phyloP scores from a whole-genome alignment of 2,329 filamentous ascomycete species.

The Colletotrichum aenigma region DNA sequence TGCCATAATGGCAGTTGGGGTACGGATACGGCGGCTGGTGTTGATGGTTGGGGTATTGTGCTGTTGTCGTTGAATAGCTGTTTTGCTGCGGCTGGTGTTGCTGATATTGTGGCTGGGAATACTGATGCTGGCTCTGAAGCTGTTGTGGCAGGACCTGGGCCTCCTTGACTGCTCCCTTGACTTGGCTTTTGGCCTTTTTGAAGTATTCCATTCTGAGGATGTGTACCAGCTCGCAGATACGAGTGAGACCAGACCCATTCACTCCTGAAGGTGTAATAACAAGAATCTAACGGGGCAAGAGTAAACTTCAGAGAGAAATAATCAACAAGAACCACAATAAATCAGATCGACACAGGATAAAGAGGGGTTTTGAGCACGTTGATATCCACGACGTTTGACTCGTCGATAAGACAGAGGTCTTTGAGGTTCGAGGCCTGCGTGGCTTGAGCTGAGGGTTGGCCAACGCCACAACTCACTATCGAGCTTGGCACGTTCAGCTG shows the following conservation, averaged over 20 bases:
- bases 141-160: background rate
- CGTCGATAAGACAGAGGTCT: background rate
- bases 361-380: background rate
- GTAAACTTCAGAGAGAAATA: background rate
- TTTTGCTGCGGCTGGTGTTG: background rate
- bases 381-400: background rate
- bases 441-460: background rate
- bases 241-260: background rate
- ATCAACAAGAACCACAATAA: background rate
- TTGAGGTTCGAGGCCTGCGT: background rate
- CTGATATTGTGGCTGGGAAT: background rate
- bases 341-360: background rate
- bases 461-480: background rate
- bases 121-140: background rate
- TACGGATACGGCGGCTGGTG: rapidly evolving
- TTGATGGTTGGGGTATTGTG: background rate
- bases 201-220: background rate
- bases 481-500: background rate
- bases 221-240: background rate
- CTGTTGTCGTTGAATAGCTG: background rate
- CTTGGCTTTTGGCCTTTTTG: background rate
- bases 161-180: background rate
- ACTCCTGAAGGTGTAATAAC: background rate
- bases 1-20: background rate
- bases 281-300: background rate